These are phyloP conservation scores for Ceratobasidium sp. DNA, from an alignment of 1,284 basidiomycete species.

Conservation along the genomic window DNA sequence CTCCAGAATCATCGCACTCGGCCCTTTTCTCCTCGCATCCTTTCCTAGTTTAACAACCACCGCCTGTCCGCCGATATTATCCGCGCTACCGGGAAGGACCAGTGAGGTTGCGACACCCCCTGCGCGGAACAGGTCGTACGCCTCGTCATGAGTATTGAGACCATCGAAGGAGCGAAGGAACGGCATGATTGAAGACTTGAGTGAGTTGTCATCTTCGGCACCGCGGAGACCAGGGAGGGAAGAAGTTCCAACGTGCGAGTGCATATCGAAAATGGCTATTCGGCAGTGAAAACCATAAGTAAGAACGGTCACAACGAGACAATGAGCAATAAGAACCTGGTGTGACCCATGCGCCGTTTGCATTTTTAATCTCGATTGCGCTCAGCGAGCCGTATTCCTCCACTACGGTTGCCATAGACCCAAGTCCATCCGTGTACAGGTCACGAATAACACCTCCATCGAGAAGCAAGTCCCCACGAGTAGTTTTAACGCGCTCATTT, in stretches of 20 bases:
- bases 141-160: slow-evolving; percentile 64
- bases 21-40: slow-evolving; percentile 58
- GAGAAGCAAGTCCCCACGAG: slow-evolving; percentile 55
- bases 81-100: slow-evolving; percentile 60
- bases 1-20: slow-evolving; percentile 60
- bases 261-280: slow-evolving; percentile 52
- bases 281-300: no score
- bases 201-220: slow-evolving; percentile 57
- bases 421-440: slow-evolving; percentile 50
- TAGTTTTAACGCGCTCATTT: slow-evolving; percentile 59
- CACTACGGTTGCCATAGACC: neutral
- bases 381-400: neutral
- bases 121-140: slow-evolving; percentile 61
- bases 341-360: slow-evolving; percentile 62
- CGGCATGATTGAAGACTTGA: slow-evolving; percentile 59
- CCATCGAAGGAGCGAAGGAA: slow-evolving; percentile 64
- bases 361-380: slow-evolving; percentile 53
- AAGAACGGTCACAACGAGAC: neutral
- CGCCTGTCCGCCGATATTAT: slow-evolving; percentile 56
- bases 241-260: slow-evolving; percentile 55
- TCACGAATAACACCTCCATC: slow-evolving; percentile 61
- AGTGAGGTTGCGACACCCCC: slow-evolving; percentile 66
- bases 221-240: slow-evolving; percentile 44
- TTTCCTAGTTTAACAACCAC: slow-evolving; percentile 64
- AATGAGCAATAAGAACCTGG: slow-evolving; percentile 55